Percentiles rank a stretch among this genome's conserved stretches.
Conservation (phyloP, 1,284 basidiomycete genomes). For the Hymenochaete sp. region DNA sequence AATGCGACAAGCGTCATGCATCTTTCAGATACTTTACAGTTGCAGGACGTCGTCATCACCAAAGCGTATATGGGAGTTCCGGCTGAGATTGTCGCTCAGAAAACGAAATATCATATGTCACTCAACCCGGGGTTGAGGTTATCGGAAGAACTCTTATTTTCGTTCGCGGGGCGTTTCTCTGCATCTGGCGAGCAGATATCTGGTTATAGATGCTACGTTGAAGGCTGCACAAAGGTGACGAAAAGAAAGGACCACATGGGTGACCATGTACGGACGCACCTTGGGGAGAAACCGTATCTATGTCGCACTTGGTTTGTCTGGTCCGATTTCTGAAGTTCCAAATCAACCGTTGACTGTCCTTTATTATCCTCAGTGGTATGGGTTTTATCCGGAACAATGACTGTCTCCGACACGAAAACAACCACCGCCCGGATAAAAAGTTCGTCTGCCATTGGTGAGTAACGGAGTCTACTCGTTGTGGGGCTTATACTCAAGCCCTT, state of each 20-base stretch:
- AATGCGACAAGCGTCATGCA: slow-evolving; percentile 10
- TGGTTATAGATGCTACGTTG: slow-evolving; percentile 58
- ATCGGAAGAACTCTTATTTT: slow-evolving; percentile 52
- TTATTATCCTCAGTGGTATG: slow-evolving; percentile 34
- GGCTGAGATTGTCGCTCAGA: slow-evolving; percentile 42
- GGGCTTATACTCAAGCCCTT: background rate
- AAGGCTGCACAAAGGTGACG: slow-evolving; percentile 53
- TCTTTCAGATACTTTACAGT: slow-evolving; percentile 6
- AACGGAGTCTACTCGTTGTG: background rate
- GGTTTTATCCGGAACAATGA: slow-evolving; percentile 65
- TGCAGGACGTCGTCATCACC: slow-evolving; percentile 20
- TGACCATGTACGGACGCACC: slow-evolving; percentile 60
- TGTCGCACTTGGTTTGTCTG: slow-evolving; percentile 48
- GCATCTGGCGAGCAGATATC: slow-evolving; percentile 42
- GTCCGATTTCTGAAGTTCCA: slow-evolving; percentile 1
- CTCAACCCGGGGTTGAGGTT: slow-evolving; percentile 46
- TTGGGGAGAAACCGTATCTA: slow-evolving; percentile 55
- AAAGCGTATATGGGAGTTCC: slow-evolving; percentile 53
- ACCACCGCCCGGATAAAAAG: slow-evolving; percentile 49
- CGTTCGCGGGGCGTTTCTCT: slow-evolving; percentile 57
- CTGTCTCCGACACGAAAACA: slow-evolving; percentile 61
- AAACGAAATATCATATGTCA: slow-evolving; percentile 42
- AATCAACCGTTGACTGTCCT: slow-evolving; percentile 14
- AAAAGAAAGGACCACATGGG: slow-evolving; percentile 63
- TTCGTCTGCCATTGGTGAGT: slow-evolving; percentile 36